Conservation (phyloP, 306 rosid species). For the Glycine soja region DNA sequence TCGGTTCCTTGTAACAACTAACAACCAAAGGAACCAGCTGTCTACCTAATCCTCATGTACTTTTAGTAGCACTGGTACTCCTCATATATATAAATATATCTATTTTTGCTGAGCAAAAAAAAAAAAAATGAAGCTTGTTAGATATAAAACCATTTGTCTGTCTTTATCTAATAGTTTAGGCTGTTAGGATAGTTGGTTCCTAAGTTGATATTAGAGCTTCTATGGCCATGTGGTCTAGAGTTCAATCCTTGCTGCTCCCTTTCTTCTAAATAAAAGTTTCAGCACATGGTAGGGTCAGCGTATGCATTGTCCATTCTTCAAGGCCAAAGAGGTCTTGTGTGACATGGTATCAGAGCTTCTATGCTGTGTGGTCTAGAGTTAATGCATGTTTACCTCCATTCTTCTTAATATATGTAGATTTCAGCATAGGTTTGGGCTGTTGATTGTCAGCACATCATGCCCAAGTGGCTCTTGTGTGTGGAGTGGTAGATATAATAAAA, state of each 20-base stretch:
- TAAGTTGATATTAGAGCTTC: neutral
- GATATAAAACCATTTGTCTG: conserved; percentile 13
- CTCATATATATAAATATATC: too few species aligned
- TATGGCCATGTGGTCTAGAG: neutral
- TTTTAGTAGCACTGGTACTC: too few species aligned
- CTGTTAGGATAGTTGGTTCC: conserved; percentile 16
- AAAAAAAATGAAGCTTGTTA: neutral
- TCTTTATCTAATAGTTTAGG: neutral
- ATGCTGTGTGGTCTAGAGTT: neutral
- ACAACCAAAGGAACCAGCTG: too few species aligned
- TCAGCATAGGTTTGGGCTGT: neutral
- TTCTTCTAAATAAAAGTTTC: conserved; percentile 16
- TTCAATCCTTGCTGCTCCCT: neutral
- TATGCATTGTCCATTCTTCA: conserved; percentile 6
- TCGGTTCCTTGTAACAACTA: too few species aligned
- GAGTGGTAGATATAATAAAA: neutral
- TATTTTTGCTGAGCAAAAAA: too few species aligned
- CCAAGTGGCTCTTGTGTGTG: neutral
- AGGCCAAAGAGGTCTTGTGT: neutral
- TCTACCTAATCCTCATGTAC: too few species aligned
- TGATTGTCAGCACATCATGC: neutral
- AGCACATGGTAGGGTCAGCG: neutral
- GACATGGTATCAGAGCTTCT: neutral
- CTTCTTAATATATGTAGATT: neutral
- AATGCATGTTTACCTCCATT: neutral